phyloP scores from a whole-genome alignment of 108 stramenopile species.

The Schizochytrium sp. region DNA sequence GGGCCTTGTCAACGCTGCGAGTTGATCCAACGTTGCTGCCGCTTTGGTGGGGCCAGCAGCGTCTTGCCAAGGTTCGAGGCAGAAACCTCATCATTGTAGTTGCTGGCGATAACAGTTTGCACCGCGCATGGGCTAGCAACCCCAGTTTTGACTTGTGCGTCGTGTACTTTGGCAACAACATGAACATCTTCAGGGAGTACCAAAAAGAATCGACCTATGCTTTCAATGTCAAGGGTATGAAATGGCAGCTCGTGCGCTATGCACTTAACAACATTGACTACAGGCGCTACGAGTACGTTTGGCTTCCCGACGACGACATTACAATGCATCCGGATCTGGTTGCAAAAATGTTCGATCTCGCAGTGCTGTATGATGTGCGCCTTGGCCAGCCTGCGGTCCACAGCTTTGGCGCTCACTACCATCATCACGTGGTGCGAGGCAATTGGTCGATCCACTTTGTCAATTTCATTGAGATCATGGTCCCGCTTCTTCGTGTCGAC shows the following conservation, averaged over 20 bases:
- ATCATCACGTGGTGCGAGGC: not conserved
- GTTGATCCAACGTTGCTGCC: not conserved
- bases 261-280: not conserved
- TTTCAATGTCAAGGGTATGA: not conserved
- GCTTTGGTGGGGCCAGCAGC: not conserved
- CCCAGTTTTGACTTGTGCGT: not conserved
- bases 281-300: not conserved
- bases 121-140: not conserved
- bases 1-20: not conserved
- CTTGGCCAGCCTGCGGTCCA: not conserved
- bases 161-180: not conserved
- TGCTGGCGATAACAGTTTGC: not conserved
- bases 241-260: conserved; percentile 6
- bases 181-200: not conserved
- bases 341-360: not conserved
- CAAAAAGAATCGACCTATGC: not conserved
- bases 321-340: not conserved
- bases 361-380: not conserved
- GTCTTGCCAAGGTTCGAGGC: not conserved
- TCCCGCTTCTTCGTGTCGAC: not conserved
- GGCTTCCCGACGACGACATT: conserved; percentile 4
- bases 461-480: not conserved
- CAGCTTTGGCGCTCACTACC: not conserved
- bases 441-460: not conserved
- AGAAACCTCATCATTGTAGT: not conserved